phyloP scores from a whole-genome alignment of 108 stramenopile species.

The Nitzschia palea region DNA sequence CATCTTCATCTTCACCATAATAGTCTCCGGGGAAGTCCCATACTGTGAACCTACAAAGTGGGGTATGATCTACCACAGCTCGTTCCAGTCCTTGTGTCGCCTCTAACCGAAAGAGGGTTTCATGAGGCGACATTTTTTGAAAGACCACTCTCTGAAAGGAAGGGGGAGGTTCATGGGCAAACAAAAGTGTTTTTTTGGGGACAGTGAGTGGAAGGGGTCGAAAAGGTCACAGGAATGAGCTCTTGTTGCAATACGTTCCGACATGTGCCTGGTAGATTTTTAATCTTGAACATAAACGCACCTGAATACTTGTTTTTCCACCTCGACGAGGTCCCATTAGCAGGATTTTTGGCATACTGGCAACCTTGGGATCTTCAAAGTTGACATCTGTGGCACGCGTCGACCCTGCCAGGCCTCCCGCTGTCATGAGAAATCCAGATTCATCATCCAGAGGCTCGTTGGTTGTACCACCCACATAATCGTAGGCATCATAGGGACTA shows the following conservation, averaged over 20 bases:
- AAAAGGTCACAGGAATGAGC: too few species aligned
- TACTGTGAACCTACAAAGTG: slow-evolving; percentile 94
- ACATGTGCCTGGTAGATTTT: too few species aligned
- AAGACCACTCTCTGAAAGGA: slow-evolving; percentile 90
- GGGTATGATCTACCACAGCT: slow-evolving; percentile 91
- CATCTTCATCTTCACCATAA: slow-evolving; percentile 70
- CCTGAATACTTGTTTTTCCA: slow-evolving; percentile 92
- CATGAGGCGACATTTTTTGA: slow-evolving; percentile 99
- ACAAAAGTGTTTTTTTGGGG: too few species aligned
- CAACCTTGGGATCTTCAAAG: slow-evolving; percentile 82
- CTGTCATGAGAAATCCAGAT: slow-evolving; percentile 20
- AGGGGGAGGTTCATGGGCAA: too few species aligned
- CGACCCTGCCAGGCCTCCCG: background rate
- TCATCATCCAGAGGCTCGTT: slow-evolving; percentile 13
- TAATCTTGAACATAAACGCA: slow-evolving; percentile 19
- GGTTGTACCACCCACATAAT: slow-evolving; percentile 17
- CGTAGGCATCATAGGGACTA: slow-evolving; percentile 33
- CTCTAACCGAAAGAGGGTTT: slow-evolving; percentile 97
- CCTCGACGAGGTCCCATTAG: slow-evolving; percentile 94
- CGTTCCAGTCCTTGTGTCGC: slow-evolving; percentile 75
- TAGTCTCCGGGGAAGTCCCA: slow-evolving; percentile 98
- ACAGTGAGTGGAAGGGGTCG: too few species aligned
- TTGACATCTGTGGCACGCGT: slow-evolving; percentile 38
- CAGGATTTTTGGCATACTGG: slow-evolving; percentile 86
- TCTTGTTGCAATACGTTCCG: too few species aligned